phyloP scores from a whole-genome alignment of 495 filamentous ascomycete species.

The Cercophora samala region DNA sequence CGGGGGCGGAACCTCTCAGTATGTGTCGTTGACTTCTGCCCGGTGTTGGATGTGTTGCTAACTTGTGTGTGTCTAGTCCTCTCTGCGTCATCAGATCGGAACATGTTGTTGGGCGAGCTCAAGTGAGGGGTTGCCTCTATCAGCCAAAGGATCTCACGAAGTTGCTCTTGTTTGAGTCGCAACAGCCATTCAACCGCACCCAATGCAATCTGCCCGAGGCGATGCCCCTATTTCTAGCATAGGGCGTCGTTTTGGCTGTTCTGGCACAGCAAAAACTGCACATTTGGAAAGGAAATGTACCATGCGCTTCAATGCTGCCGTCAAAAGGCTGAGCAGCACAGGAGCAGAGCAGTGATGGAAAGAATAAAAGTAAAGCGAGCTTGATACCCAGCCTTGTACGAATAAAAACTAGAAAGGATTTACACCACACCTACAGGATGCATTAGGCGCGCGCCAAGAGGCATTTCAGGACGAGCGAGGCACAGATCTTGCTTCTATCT shows the following conservation, averaged over 20 bases:
- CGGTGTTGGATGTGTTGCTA: slow-evolving; percentile 22
- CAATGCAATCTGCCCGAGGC: not conserved
- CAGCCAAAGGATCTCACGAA: not conserved
- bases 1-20: slow-evolving; percentile 81
- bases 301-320: not conserved
- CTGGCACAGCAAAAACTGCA: not conserved
- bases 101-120: slow-evolving; percentile 73
- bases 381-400: not conserved
- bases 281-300: not conserved
- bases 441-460: not conserved
- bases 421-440: not conserved
- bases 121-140: slow-evolving; percentile 27
- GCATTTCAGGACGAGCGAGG: not conserved
- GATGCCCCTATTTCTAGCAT: not conserved
- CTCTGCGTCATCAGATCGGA: slow-evolving; percentile 80
- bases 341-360: not conserved
- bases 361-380: not conserved
- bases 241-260: not conserved
- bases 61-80: slow-evolving; percentile 59
- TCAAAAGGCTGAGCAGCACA: not conserved
- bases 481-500: not conserved
- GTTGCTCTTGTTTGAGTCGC: not conserved
- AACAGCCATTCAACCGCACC: not conserved
- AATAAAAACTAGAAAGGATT: not conserved
- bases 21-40: slow-evolving; percentile 43